These are phyloP conservation scores for Dictyostelium intermedium DNA, from an alignment of 78 protist genomes.

Conservation along the genomic window DNA sequence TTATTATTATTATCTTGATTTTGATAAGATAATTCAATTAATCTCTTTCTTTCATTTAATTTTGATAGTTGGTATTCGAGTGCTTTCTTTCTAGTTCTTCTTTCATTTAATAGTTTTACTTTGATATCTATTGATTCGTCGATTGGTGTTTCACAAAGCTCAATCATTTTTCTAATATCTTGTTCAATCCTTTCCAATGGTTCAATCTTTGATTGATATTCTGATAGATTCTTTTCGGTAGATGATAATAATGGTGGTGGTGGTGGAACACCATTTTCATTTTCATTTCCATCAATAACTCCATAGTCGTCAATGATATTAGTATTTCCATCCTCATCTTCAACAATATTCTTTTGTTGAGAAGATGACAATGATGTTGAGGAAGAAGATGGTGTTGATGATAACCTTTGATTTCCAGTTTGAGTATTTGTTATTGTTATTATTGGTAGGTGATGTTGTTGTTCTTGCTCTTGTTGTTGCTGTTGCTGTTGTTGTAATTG, in stretches of 20 bases:
- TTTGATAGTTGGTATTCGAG: conserved; percentile 14
- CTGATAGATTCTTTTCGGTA: neutral
- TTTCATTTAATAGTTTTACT: neutral
- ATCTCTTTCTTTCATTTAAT: conserved; percentile 1
- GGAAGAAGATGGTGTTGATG: neutral
- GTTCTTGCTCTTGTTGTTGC: neutral
- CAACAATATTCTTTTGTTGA: neutral
- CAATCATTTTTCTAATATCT: conserved; percentile 9
- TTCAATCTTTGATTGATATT: neutral
- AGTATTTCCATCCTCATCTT: neutral
- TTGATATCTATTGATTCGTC: neutral
- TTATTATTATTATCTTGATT: neutral
- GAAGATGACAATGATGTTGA: neutral
- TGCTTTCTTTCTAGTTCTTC: conserved; percentile 4
- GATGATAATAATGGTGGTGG: conserved; percentile 2
- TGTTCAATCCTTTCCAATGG: conserved; percentile 7
- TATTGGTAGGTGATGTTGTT: neutral
- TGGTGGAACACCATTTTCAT: neutral
- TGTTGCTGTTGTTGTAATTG: neutral
- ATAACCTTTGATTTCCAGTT: neutral
- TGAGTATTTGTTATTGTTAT: neutral
- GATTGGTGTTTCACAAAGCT: neutral
- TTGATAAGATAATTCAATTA: neutral
- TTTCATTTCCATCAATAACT: neutral
- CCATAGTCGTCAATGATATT: neutral